Evolutionary conservation across 495 filamentous ascomycete species (phyloP).

Genomic region (Penicillium soppii): DNA sequence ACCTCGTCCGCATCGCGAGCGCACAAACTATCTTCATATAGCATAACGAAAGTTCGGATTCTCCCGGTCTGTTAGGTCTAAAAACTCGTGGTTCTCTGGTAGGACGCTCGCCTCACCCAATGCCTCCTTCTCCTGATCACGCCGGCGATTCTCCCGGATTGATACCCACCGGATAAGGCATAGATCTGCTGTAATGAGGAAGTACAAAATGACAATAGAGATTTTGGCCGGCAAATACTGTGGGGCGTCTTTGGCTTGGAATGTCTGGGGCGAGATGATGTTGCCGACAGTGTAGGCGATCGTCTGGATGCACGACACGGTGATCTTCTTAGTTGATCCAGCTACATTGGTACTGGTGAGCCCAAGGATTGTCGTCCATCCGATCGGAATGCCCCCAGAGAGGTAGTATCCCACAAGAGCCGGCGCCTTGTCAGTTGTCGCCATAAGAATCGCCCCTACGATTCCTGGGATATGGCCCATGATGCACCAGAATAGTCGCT

Average conservation of each 20-base stretch:
- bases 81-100: slow-evolving; percentile 11
- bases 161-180: not conserved
- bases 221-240: slow-evolving; percentile 15
- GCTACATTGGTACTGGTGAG: slow-evolving; percentile 52
- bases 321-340: slow-evolving; percentile 57
- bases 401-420: slow-evolving; percentile 52
- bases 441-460: slow-evolving; percentile 55
- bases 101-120: slow-evolving; percentile 2
- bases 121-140: not conserved
- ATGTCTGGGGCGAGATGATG: slow-evolving; percentile 21
- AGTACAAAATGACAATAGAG: slow-evolving; percentile 11
- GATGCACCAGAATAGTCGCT: slow-evolving; percentile 17
- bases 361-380: slow-evolving; percentile 48
- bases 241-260: slow-evolving; percentile 15
- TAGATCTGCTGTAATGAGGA: slow-evolving; percentile 2
- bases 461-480: slow-evolving; percentile 28
- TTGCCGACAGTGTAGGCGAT: slow-evolving; percentile 14
- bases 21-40: slow-evolving; percentile 2
- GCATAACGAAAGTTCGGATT: slow-evolving; percentile 27
- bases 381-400: slow-evolving; percentile 39
- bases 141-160: slow-evolving; percentile 4
- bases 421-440: slow-evolving; percentile 36
- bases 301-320: slow-evolving; percentile 16
- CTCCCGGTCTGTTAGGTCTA: slow-evolving; percentile 29
- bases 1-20: not conserved